Conservation (phyloP, 2,329 filamentous ascomycete species). For the Colletotrichum sp. region DNA sequence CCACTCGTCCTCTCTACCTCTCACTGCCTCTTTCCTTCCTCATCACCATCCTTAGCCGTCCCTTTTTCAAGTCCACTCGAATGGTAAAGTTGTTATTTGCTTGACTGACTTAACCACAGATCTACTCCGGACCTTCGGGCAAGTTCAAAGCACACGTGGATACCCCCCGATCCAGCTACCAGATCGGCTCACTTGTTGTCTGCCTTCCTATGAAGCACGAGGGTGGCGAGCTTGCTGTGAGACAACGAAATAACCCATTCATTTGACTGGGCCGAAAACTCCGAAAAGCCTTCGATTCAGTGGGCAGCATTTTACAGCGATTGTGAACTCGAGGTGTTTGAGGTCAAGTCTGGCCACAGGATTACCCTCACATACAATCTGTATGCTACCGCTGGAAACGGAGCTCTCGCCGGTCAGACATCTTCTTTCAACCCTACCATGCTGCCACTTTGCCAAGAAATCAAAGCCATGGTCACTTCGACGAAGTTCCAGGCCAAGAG, state of each 20-base stretch:
- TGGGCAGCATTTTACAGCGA: slow-evolving; percentile 61
- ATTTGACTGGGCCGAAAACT: slow-evolving; percentile 44
- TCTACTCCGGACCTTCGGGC: slow-evolving; percentile 56
- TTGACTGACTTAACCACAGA: slow-evolving; percentile 29
- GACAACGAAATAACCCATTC: slow-evolving; percentile 38
- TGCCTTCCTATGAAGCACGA: slow-evolving; percentile 43
- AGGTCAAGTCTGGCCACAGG: slow-evolving; percentile 55
- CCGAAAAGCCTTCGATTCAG: slow-evolving; percentile 21
- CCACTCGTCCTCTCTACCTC: no score
- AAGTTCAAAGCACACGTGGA: slow-evolving; percentile 58
- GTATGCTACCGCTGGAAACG: slow-evolving; percentile 36
- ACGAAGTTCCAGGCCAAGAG: not conserved
- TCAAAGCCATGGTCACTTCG: not conserved
- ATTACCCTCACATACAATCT: slow-evolving; percentile 67
- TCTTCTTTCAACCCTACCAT: not conserved
- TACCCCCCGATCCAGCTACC: slow-evolving; percentile 49
- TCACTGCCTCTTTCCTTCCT: no score
- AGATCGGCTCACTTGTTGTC: slow-evolving; percentile 60
- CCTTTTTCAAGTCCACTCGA: no score
- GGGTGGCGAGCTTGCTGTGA: slow-evolving; percentile 48
- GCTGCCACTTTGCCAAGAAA: not conserved
- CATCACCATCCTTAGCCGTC: no score
- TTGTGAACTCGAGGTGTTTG: slow-evolving; percentile 56
- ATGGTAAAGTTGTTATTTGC: no score
- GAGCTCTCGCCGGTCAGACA: fast-evolving